Percentiles rank a stretch among this genome's conserved stretches.
Evolutionary conservation across 2,329 filamentous ascomycete genomes (phyloP).

Genomic region (Tolypocladium amazonense): DNA sequence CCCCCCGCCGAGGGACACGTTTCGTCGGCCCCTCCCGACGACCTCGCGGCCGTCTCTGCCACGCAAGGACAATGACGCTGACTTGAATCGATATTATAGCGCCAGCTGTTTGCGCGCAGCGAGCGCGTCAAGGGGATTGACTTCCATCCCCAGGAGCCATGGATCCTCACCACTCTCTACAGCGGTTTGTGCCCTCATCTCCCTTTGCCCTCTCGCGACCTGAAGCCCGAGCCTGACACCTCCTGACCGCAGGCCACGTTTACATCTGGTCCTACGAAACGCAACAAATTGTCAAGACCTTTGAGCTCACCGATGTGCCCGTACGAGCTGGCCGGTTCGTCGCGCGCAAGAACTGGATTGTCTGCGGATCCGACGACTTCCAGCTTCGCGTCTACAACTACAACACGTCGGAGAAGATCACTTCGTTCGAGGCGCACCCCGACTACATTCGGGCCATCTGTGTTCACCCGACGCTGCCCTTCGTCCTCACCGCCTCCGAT

Average conservation of each 20-base stretch:
- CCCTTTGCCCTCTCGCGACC: background rate
- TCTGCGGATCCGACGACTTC: slow-evolving; percentile 92
- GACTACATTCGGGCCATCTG: slow-evolving; percentile 97
- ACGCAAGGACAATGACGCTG: background rate
- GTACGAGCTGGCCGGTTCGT: slow-evolving; percentile 95
- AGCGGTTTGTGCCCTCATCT: slow-evolving; percentile 49
- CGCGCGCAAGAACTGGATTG: slow-evolving; percentile 97
- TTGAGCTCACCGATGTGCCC: slow-evolving; percentile 96
- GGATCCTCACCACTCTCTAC: slow-evolving; percentile 92
- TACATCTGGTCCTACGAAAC: slow-evolving; percentile 99
- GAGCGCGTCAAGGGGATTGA: slow-evolving; percentile 97
- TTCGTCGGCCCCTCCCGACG: background rate
- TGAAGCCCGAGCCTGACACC: slow-evolving; percentile 3
- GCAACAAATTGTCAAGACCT: slow-evolving; percentile 94
- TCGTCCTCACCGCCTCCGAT: slow-evolving; percentile 91
- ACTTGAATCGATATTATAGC: slow-evolving; percentile 15
- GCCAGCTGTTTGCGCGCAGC: slow-evolving; percentile 58
- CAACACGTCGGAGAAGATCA: slow-evolving; percentile 98
- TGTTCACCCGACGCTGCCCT: slow-evolving; percentile 90
- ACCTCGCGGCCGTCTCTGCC: background rate
- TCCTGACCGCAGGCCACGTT: slow-evolving; percentile 62
- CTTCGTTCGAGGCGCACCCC: slow-evolving; percentile 91
- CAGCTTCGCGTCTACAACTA: slow-evolving; percentile 89
- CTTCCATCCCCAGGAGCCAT: slow-evolving; percentile 94
- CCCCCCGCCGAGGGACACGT: background rate